phyloP scores from a whole-genome alignment of 2,329 filamentous ascomycete genomes.

The Periconia sp. region DNA sequence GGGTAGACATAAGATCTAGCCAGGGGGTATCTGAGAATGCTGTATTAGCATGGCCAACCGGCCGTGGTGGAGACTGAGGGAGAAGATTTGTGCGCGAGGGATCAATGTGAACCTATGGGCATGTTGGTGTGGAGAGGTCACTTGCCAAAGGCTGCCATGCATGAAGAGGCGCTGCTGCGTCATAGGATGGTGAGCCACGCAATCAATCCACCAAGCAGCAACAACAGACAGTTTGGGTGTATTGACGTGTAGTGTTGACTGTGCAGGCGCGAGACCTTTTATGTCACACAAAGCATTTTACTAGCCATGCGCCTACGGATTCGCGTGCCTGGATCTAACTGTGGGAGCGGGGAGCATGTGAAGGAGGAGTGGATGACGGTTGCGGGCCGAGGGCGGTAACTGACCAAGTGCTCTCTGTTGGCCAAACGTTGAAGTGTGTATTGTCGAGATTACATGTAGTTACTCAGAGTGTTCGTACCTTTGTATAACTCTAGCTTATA shows the following conservation, averaged over 20 bases:
- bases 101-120: background rate
- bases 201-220: background rate
- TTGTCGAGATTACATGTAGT: no score
- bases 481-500: no score
- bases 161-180: slow-evolving; percentile 39
- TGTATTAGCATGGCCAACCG: slow-evolving; percentile 27
- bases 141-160: slow-evolving; percentile 49
- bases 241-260: no score
- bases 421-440: no score
- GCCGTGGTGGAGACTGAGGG: slow-evolving; percentile 9
- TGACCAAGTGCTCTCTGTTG: no score
- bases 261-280: no score
- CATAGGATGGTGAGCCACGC: slow-evolving; percentile 29
- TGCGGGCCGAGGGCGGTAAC: slow-evolving; percentile 3
- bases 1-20: slow-evolving; percentile 46
- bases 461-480: no score
- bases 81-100: slow-evolving; percentile 6
- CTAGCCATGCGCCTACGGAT: background rate
- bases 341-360: slow-evolving; percentile 11
- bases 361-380: slow-evolving; percentile 4
- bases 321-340: slow-evolving; percentile 1
- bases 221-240: no score
- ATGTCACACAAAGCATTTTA: background rate
- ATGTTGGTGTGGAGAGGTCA: slow-evolving; percentile 9
- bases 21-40: slow-evolving; percentile 41